phyloP scores from a whole-genome alignment of 345 rosid genomes.

The Euphorbia peplus region DNA sequence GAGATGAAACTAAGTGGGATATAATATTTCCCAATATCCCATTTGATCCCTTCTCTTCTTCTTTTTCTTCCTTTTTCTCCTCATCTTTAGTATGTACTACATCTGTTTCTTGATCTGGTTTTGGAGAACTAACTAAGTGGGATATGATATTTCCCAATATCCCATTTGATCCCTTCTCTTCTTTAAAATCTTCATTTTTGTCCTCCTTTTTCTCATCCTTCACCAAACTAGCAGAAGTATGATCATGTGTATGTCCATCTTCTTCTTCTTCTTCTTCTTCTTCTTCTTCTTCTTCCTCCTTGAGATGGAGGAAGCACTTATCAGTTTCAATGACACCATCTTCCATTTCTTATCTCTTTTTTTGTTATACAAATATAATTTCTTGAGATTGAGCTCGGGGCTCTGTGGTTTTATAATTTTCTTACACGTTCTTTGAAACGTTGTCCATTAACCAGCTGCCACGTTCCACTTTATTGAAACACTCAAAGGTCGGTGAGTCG shows the following conservation, averaged over 20 bases:
- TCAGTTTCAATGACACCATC: conserved; percentile 43
- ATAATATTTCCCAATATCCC: conserved; percentile 33
- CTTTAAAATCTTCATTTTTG: not conserved
- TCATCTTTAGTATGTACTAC: too few species aligned
- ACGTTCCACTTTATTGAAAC: not conserved
- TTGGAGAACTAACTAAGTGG: conserved; percentile 36
- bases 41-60: conserved; percentile 21
- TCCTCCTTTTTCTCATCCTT: conserved; percentile 11
- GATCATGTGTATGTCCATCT: not conserved
- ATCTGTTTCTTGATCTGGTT: conserved; percentile 14
- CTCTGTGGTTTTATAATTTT: not conserved
- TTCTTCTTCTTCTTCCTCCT: conserved; percentile 16
- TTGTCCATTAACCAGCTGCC: conserved; percentile 14
- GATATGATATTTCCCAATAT: conserved; percentile 30
- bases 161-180: conserved; percentile 13
- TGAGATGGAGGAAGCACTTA: conserved; percentile 25
- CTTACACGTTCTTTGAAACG: conserved; percentile 27
- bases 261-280: conserved; percentile 11
- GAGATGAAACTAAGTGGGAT: conserved; percentile 34
- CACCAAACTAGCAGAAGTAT: conserved; percentile 9
- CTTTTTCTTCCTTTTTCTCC: conserved; percentile 11
- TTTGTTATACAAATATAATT: not conserved
- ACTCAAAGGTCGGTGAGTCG: conserved; percentile 20
- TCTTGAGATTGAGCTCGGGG: too few species aligned
- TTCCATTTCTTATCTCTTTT: conserved; percentile 34